Evolutionary conservation across 305 asterid species (phyloP).

Genomic region (Solanum aculeatissimum): DNA sequence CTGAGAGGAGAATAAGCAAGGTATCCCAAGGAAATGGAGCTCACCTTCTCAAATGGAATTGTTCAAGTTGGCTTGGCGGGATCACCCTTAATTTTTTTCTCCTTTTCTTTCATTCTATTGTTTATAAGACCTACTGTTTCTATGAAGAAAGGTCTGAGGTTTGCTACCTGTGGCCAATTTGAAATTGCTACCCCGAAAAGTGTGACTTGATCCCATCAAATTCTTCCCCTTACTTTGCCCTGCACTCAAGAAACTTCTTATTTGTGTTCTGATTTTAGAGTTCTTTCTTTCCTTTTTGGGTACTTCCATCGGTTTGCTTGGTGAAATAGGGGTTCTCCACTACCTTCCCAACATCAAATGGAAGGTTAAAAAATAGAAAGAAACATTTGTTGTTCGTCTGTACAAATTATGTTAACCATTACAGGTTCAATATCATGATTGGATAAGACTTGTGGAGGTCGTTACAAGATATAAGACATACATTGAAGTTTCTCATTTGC

Average conservation of each 20-base stretch:
- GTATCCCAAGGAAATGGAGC: not conserved
- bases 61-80: not conserved
- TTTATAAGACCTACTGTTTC: not conserved
- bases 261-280: not conserved
- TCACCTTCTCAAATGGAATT: not conserved
- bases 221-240: not conserved
- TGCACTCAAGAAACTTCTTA: not conserved
- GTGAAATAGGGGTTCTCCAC: not conserved
- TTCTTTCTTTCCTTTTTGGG: not conserved
- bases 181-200: not conserved
- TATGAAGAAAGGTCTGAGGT: not conserved
- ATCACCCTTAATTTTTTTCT: not conserved
- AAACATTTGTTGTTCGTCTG: constrained; percentile 3
- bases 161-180: not conserved
- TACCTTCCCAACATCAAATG: not conserved
- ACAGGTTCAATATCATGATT: constrained; percentile 97
- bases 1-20: not conserved
- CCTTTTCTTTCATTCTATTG: not conserved
- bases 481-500: constrained; percentile 83
- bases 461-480: constrained; percentile 68
- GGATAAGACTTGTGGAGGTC: constrained; percentile 97
- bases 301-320: constrained; percentile 8
- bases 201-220: not conserved
- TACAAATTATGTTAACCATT: constrained; percentile 1
- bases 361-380: not conserved